phyloP scores from a whole-genome alignment of 164 flowering plant genomes.

The Pachysandra terminalis region DNA sequence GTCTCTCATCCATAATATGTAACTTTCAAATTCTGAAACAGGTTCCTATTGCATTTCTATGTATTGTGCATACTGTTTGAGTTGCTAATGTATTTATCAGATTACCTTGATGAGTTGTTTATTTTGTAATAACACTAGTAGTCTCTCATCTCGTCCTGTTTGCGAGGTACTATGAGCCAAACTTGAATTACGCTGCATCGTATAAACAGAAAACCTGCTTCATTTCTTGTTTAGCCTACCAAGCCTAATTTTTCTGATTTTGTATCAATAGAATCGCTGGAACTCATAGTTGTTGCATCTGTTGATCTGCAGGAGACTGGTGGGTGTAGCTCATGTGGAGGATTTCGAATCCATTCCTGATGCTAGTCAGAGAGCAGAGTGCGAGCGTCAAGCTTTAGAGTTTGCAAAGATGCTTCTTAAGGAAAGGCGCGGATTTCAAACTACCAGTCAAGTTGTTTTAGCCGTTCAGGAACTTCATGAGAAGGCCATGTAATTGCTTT shows the following conservation, averaged over 20 bases:
- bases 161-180: too few species aligned
- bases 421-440: conserved; percentile 56
- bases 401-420: conserved; percentile 77
- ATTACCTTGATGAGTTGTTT: too few species aligned
- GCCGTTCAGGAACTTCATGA: conserved; percentile 33
- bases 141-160: too few species aligned
- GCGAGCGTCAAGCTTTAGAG: conserved; percentile 73
- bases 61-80: too few species aligned
- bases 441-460: conserved; percentile 54
- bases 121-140: too few species aligned
- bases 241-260: background rate
- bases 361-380: conserved; percentile 52
- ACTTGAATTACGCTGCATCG: too few species aligned
- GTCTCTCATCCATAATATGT: too few species aligned
- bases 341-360: conserved; percentile 83
- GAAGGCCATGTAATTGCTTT: background rate
- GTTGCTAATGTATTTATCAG: too few species aligned
- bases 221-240: background rate
- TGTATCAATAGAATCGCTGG: background rate
- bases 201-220: background rate
- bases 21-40: too few species aligned
- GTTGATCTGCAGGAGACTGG: conserved; percentile 67
- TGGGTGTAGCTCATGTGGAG: conserved; percentile 95
- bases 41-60: too few species aligned
- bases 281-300: background rate